Conservation (phyloP, 305 asterid species). For the Euphrasia arctica region DNA sequence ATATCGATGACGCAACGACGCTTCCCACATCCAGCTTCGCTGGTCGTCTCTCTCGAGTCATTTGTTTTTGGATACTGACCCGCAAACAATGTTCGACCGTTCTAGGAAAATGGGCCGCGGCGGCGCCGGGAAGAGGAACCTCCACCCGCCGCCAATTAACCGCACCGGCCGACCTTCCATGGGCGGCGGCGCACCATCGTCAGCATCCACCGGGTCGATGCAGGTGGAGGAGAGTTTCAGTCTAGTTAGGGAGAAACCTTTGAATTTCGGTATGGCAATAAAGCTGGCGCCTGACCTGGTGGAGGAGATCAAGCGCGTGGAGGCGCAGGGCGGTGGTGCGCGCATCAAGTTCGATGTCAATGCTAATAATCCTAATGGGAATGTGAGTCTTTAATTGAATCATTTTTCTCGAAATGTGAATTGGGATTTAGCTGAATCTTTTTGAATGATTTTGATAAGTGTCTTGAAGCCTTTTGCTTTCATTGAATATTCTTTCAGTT, state of each 20-base stretch:
- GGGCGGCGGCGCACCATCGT: slow-evolving; percentile 35
- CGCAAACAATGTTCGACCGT: slow-evolving; percentile 65
- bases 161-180: slow-evolving; percentile 52
- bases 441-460: background rate
- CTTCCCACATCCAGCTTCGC: slow-evolving; percentile 35
- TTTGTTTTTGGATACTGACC: slow-evolving; percentile 31
- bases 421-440: slow-evolving; percentile 24
- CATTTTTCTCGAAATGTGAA: slow-evolving; percentile 10
- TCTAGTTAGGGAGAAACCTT: slow-evolving; percentile 70
- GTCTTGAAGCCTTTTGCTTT: slow-evolving; percentile 17
- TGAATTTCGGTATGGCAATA: too few relatives aligned
- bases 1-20: slow-evolving; percentile 17
- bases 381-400: slow-evolving; percentile 55
- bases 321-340: slow-evolving; percentile 67
- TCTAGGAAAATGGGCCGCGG: slow-evolving; percentile 81
- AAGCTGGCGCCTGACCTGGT: slow-evolving; percentile 85
- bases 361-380: slow-evolving; percentile 65
- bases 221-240: slow-evolving; percentile 80
- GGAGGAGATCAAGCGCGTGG: slow-evolving; percentile 97
- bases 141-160: slow-evolving; percentile 53
- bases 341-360: slow-evolving; percentile 81
- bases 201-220: slow-evolving; percentile 43
- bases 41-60: slow-evolving; percentile 39
- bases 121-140: slow-evolving; percentile 62
- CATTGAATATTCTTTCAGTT: slow-evolving; percentile 15